Conservation (phyloP, 768 basidiomycete species). For the Dioszegia crocea region DNA sequence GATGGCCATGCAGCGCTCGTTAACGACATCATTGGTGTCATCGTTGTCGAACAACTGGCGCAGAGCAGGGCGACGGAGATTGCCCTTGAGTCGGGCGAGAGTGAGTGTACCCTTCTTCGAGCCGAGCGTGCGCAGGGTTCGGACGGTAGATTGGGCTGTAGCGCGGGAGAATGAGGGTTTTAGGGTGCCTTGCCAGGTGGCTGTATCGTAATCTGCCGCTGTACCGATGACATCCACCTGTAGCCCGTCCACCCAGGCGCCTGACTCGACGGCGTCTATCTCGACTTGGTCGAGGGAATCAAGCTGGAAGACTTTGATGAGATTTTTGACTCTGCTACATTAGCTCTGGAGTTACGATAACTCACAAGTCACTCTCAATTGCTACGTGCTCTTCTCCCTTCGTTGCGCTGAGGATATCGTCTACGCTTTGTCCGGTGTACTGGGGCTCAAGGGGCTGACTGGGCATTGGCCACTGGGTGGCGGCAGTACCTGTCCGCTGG, state of each 20-base stretch:
- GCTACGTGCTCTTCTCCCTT: conserved; percentile 7
- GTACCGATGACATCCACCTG: background rate
- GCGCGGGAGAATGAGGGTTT: conserved; percentile 6
- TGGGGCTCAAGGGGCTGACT: conserved; percentile 16
- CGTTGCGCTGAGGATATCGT: conserved; percentile 5
- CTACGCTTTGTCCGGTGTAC: conserved; percentile 3
- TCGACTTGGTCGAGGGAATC: conserved; percentile 14
- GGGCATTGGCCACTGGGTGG: conserved; percentile 10
- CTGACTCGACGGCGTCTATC: background rate
- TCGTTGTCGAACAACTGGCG: background rate
- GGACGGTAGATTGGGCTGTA: conserved; percentile 3
- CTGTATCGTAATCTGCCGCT: background rate
- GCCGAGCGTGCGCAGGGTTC: conserved; percentile 9
- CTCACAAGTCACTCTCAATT: conserved; percentile 16
- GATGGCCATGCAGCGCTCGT: background rate
- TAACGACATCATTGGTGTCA: background rate
- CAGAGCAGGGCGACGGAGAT: conserved; percentile 5
- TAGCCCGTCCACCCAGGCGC: background rate
- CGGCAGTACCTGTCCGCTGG: conserved; percentile 14
- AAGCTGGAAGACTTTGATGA: conserved; percentile 24
- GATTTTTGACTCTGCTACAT: conserved; percentile 14
- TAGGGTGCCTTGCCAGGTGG: conserved; percentile 3
- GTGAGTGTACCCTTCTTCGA: conserved; percentile 10
- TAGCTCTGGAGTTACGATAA: background rate
- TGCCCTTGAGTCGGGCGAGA: conserved; percentile 2